Evolutionary conservation across 2,329 filamentous ascomycete species (phyloP), one percentile per base, ranked within the genome.

Genomic region (Rhinocladiella mackenziei): DNA sequence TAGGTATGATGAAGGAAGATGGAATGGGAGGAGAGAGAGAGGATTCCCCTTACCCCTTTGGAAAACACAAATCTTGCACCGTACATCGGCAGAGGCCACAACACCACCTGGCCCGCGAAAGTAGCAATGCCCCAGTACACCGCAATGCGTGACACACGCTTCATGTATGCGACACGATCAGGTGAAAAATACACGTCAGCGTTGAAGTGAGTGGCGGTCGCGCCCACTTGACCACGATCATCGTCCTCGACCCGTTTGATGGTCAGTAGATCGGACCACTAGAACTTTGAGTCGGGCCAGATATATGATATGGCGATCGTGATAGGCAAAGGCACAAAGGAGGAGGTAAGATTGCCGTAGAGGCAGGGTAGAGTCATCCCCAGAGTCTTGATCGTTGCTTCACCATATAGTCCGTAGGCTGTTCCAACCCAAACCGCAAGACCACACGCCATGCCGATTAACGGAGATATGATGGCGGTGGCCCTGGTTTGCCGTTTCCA

Each of bases 71-170:
- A 17, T n/a, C 23, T 19, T 8, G 39, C 31, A 7, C 39, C 89
- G 59, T 91, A 95, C 80, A 95, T 81, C 1, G 88, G 88, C 75
- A 94, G 89, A 0, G 89, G 89, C 87, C 88, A 73, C 0, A 94
- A 69, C 43, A 94, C 71, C 0, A 78, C 73, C 0, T 77, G 60
- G 1, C 67, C 69, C 72, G 72, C 77, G 0, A 75, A 74, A 8
- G 78, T 74, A 0, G 33, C 94, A 47, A 0, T 85, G 84, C 67
- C 86, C 70, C 52, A 74, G 61, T 9, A 80, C 68, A 1, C 81
- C 84, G 48, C 78, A 62, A 22, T 65, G 67, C 42, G 75, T 71
- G 1, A 77, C 75, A 57, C 77, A 74, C 2, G 62, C 45, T 44
- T 44, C 41, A 74, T 75, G 19, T 38, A 38, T 14, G 11, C 4